These are phyloP conservation scores for Pelargonium nanum DNA, from an alignment of 345 rosid genomes.

Conservation along the genomic window DNA sequence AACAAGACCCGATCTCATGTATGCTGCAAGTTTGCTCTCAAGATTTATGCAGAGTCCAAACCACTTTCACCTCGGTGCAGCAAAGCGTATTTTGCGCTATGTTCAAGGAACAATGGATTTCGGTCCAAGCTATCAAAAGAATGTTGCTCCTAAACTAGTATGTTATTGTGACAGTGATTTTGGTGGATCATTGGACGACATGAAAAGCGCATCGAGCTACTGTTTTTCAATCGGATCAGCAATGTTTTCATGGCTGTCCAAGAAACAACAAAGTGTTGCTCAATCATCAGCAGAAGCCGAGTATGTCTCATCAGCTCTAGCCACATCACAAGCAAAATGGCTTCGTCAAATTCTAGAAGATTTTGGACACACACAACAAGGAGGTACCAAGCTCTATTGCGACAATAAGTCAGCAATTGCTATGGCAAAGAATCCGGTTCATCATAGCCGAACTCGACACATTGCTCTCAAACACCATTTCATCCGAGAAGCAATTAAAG, in stretches of 20 bases:
- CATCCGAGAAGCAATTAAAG: conserved; percentile 5
- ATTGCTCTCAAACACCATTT: conserved; percentile 2
- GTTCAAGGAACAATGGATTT: neutral
- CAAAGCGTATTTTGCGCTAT: neutral
- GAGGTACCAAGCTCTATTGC: neutral
- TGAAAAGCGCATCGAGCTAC: neutral
- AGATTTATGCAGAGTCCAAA: neutral
- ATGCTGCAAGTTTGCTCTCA: neutral
- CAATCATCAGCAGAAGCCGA: neutral
- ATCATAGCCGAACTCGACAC: neutral
- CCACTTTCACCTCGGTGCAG: neutral
- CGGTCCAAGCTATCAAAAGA: neutral
- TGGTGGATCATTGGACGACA: neutral
- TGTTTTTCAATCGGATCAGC: neutral
- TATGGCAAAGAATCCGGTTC: conserved; percentile 1
- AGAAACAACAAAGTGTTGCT: neutral
- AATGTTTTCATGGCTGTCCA: neutral
- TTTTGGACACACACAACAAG: neutral
- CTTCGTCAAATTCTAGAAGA: too few relatives aligned
- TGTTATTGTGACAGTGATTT: neutral
- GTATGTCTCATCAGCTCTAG: neutral
- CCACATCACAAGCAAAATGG: too few relatives aligned
- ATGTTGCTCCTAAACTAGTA: neutral
- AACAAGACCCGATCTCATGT: neutral
- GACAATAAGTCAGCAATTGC: neutral